Conservation (phyloP, 2,329 filamentous ascomycete species). For the Cytospora chrysosperma region DNA sequence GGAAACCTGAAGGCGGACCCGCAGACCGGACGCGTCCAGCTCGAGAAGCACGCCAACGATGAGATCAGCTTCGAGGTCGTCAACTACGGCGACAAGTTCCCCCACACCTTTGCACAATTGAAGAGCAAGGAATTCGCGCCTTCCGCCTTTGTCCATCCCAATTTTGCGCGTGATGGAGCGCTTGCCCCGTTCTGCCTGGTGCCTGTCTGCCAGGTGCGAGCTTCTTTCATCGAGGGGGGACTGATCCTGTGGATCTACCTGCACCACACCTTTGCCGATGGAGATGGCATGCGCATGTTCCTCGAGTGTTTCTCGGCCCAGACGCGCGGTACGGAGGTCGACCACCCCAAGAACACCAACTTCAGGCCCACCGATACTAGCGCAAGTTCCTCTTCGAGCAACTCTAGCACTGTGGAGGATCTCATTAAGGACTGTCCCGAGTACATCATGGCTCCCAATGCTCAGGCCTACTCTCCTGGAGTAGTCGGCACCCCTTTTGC, state of each 20-base stretch:
- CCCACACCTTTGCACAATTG: constrained; percentile 31
- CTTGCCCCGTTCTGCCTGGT: constrained; percentile 27
- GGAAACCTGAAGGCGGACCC: constrained; percentile 22
- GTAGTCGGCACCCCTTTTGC: constrained; percentile 32
- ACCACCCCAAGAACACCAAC: constrained; percentile 23
- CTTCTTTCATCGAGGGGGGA: constrained; percentile 40
- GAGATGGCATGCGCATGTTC: constrained; percentile 40
- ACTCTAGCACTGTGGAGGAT: neutral
- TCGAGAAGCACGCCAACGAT: constrained; percentile 26
- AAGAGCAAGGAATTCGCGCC: constrained; percentile 32
- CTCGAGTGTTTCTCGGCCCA: constrained; percentile 39
- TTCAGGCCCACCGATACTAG: neutral
- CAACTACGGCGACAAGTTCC: constrained; percentile 27
- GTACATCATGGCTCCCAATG: neutral
- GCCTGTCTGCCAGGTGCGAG: constrained; percentile 40
- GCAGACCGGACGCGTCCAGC: constrained; percentile 3
- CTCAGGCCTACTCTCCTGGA: neutral
- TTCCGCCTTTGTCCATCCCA: constrained; percentile 31
- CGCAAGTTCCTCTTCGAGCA: neutral
- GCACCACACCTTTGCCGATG: constrained; percentile 44
- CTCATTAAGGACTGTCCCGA: neutral
- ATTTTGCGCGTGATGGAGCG: constrained; percentile 26
- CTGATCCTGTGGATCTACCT: constrained; percentile 41
- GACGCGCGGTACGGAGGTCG: constrained; percentile 29
- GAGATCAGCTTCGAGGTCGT: constrained; percentile 28